Base-by-base conservation (phyloP, 345 rosid genomes). In the Arabis alpina region DNA sequence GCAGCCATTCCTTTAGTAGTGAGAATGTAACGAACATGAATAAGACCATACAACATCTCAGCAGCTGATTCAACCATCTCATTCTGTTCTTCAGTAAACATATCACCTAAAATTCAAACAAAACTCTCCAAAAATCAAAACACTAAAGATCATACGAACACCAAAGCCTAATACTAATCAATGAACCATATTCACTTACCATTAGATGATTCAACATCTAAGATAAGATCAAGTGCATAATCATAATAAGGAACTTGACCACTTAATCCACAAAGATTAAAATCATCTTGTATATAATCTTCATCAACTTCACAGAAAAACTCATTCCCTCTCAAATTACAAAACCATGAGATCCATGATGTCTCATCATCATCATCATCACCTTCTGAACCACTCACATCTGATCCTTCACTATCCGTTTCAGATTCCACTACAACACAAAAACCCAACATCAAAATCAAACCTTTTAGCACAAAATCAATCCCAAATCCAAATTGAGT, bases 311-410 rank as follows among this genome's bases (percentile, higher is more conserved):
- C 98, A 77, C 96, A 93, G 76, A 89, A 93, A 68, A 93, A 91
- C 70, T 93, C 98, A 71, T 93, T 93, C 64, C 98, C 97, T 41
- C 95, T 73, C 82, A 93, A 85, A 73, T 86, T 93, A 84, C 98
- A 91, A 73, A 93, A 93, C 98, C 98, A 93, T 4, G 98, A 88
- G 78, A 93, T 91, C 98, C 98, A 93, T 8, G 97, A 89, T 3
- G 98, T 91, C 54, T 89, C 94, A 54, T 85, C 98, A 56, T 89
- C 94, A 54, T 85, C 98, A 56, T 89, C 96, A 52, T 85, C 98
- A 52, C 90, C 98, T 37, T 91, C 96, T 8, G 97, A 91, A 51
- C 93, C 97, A 78, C 96, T 93, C 59, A 89, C 97, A 79, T 87
- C 94, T 30, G 94, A 88, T 72, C 84, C 94, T 76, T 88, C 97